Evolutionary conservation across 1,284 basidiomycete species (phyloP).

Genomic region (Wolfiporia cocos): DNA sequence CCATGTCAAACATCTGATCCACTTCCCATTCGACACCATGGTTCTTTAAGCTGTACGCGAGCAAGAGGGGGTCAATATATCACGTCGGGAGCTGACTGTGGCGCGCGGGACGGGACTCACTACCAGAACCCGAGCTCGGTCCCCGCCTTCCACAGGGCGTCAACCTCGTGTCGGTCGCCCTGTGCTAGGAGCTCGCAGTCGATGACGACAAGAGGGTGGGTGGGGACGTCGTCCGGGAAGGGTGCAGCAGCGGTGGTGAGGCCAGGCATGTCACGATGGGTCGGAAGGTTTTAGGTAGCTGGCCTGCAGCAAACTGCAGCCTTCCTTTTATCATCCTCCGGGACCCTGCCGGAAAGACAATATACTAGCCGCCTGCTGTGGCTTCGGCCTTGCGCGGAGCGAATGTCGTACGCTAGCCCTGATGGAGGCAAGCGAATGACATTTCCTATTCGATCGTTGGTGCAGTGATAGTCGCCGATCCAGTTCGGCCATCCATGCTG

Average conservation of each 20-base stretch:
- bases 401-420: conserved; percentile 5
- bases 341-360: conserved; percentile 7
- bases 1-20: conserved; percentile 54
- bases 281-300: conserved; percentile 7
- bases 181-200: conserved; percentile 30
- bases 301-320: conserved; percentile 1
- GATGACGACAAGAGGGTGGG: conserved; percentile 32
- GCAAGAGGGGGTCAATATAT: conserved; percentile 7
- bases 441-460: conserved; percentile 2
- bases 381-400: conserved; percentile 10
- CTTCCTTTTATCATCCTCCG: conserved; percentile 17
- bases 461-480: conserved; percentile 2
- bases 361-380: conserved; percentile 15
- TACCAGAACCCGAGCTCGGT: conserved; percentile 36
- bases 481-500: too few species aligned
- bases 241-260: conserved; percentile 24
- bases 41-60: conserved; percentile 48
- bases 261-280: conserved; percentile 21
- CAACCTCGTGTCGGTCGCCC: conserved; percentile 24
- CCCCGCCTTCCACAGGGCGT: conserved; percentile 30
- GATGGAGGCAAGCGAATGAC: conserved; percentile 3
- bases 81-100: conserved; percentile 1
- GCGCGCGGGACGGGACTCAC: conserved; percentile 20
- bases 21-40: conserved; percentile 52
- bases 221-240: conserved; percentile 33